Percentiles rank a stretch among this genome's conserved stretches.
phyloP scores from a whole-genome alignment of 495 filamentous ascomycete species.

The Pseudomonodictys pantanalensis region DNA sequence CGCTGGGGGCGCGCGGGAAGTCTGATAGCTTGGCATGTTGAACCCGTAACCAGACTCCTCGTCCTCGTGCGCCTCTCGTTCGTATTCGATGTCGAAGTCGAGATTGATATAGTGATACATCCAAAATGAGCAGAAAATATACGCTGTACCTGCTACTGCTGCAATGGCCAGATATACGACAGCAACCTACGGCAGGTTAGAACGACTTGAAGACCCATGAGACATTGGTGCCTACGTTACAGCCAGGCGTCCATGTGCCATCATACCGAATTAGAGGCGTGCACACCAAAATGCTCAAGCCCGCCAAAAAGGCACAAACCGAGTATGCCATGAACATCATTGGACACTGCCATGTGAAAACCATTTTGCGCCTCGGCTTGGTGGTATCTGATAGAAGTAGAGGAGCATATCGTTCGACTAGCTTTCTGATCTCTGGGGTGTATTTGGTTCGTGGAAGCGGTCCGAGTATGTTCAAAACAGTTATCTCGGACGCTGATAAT shows the following conservation, averaged over 20 bases:
- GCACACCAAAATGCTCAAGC: constrained; percentile 6
- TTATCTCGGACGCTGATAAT: not conserved
- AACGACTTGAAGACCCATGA: not conserved
- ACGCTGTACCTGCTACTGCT: not conserved
- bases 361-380: constrained; percentile 7
- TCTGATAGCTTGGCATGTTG: too few relatives aligned
- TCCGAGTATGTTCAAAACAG: constrained; percentile 1
- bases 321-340: constrained; percentile 15
- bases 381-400: constrained; percentile 1
- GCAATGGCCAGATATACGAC: constrained; percentile 3
- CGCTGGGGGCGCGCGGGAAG: too few relatives aligned
- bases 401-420: not conserved
- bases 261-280: constrained; percentile 1
- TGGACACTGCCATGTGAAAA: constrained; percentile 12
- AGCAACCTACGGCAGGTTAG: not conserved
- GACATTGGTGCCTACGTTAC: not conserved
- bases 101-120: constrained; percentile 11
- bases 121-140: constrained; percentile 11
- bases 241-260: not conserved
- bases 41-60: too few relatives aligned
- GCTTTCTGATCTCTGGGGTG: not conserved
- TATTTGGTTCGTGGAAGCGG: not conserved
- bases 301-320: not conserved
- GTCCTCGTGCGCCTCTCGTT: not conserved
- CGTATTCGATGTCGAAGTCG: not conserved